Base-by-base conservation (phyloP, 371 early-diverging fungal species). In the Lichtheimia hyalospora region DNA sequence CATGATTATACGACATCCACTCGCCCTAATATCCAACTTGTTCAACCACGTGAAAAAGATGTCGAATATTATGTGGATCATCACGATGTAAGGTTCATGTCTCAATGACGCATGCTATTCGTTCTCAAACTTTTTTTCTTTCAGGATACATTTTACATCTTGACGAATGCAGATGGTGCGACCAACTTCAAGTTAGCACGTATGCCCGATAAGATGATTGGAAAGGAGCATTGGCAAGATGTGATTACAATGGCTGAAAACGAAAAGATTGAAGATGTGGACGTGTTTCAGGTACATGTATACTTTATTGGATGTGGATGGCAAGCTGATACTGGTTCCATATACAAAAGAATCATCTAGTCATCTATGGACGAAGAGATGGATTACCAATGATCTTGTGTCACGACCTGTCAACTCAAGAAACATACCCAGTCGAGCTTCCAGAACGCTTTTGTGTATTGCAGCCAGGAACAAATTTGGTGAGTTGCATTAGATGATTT, bases 1-100 rank as follows among this genome's bases (percentile, higher is more conserved):
- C 75, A 79, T 66, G 81, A 83, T 42, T 73, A 73, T 54, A 66
- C 66, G 1, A 57, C 62, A 5, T 67, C 60, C 13, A 50, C 12
- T 0, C 3, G 51, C 13, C 84, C 85, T 25, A 48, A 60, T 6
- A 51, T 84, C 24, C 65, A 56, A 7, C 67, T 90, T 5, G 74
- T 92, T 7, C 75, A 86, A n/a, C 74, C 81, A 16, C 77, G 92
- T 5, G 68, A 69, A 25, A 63, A 73, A 3, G 87, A 84, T 10
- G 69, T 90, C 2, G 90, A 93, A 52, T 91, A 89, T 60, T 93
- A 85, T 73, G 88, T 90, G 2, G 94, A 94, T 63, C 93, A 92
- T 62, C 89, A 91, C 56, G 72, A 84, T 58, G 90, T 89, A 77
- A 70, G 75, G 12, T 16, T 4, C 48, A 18, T 16, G 5, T 15